Conservation (phyloP, 2,329 filamentous ascomycete species). For the Mycosphaerella sp. region DNA sequence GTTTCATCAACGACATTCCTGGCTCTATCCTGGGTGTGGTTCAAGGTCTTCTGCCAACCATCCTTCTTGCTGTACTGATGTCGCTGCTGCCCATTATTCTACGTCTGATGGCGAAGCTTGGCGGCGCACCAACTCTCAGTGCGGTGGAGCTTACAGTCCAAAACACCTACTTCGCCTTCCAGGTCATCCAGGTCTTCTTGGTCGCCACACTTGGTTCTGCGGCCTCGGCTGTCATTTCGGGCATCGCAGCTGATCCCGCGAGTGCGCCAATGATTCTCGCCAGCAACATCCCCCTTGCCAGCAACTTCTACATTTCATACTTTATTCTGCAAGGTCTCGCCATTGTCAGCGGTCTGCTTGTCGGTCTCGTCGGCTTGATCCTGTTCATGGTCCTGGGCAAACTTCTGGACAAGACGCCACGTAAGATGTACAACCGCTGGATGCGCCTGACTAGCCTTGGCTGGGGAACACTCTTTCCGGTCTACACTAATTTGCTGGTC, state of each 20-base stretch:
- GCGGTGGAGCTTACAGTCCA: slow-evolving; percentile 83
- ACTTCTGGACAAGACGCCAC: slow-evolving; percentile 68
- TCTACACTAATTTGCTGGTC: slow-evolving; percentile 70
- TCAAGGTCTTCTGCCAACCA: slow-evolving; percentile 72
- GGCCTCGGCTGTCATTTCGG: slow-evolving; percentile 62
- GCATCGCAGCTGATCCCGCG: slow-evolving; percentile 56
- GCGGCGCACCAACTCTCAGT: slow-evolving; percentile 72
- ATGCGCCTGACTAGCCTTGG: slow-evolving; percentile 63
- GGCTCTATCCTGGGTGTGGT: slow-evolving; percentile 68
- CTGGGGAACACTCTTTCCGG: slow-evolving; percentile 77
- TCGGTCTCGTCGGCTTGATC: slow-evolving; percentile 68
- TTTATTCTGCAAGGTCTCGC: slow-evolving; percentile 87
- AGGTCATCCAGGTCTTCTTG: slow-evolving; percentile 86
- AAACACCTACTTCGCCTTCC: slow-evolving; percentile 85
- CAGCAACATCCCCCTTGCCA: slow-evolving; percentile 61
- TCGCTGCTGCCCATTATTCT: slow-evolving; percentile 77
- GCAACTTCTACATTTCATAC: slow-evolving; percentile 94
- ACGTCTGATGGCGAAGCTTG: slow-evolving; percentile 68
- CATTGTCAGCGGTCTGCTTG: slow-evolving; percentile 65
- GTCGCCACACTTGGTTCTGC: slow-evolving; percentile 77
- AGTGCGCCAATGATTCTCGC: slow-evolving; percentile 29
- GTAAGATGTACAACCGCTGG: slow-evolving; percentile 75
- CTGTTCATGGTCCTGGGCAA: slow-evolving; percentile 69
- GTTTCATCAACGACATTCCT: slow-evolving; percentile 69
- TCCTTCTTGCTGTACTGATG: slow-evolving; percentile 77